phyloP scores from a whole-genome alignment of 306 rosid species.

The Prunus campanulata region DNA sequence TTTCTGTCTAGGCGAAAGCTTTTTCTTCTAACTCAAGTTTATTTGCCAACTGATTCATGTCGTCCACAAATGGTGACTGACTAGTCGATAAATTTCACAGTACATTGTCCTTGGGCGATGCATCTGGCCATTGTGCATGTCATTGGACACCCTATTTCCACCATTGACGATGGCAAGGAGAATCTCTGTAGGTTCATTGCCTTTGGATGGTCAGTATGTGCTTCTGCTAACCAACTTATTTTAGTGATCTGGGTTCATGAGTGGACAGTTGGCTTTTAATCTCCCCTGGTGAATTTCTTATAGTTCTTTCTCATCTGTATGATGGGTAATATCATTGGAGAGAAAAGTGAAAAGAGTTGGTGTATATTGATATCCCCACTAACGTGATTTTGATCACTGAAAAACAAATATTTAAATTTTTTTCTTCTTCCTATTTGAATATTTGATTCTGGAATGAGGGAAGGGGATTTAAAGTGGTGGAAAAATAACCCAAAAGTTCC shows the following conservation, averaged over 20 bases:
- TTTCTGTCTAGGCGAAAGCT: slow-evolving; percentile 25
- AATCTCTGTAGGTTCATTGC: slow-evolving; percentile 15
- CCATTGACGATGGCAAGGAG: slow-evolving; percentile 24
- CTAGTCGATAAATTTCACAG: slow-evolving; percentile 15
- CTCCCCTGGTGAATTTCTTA: not conserved
- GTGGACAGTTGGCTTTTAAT: no score
- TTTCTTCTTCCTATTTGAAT: not conserved
- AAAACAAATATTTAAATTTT: not conserved
- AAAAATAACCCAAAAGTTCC: not conserved
- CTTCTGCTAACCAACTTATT: not conserved
- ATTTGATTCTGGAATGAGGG: not conserved
- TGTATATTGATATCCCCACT: not conserved
- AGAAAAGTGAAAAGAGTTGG: not conserved
- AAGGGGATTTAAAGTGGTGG: not conserved
- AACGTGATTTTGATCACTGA: not conserved
- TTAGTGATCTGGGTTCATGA: no score
- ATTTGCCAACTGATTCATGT: slow-evolving; percentile 18
- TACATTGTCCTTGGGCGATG: slow-evolving; percentile 21
- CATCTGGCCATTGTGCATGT: slow-evolving; percentile 23
- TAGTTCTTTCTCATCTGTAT: not conserved
- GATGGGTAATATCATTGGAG: not conserved
- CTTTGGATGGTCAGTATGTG: slow-evolving; percentile 7
- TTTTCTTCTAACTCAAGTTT: slow-evolving; percentile 27
- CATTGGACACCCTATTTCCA: slow-evolving; percentile 16
- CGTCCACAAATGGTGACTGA: slow-evolving; percentile 26